These are phyloP conservation scores for Beauveria asiatica DNA, from an alignment of 2,329 filamentous ascomycete genomes.

Conservation along the genomic window DNA sequence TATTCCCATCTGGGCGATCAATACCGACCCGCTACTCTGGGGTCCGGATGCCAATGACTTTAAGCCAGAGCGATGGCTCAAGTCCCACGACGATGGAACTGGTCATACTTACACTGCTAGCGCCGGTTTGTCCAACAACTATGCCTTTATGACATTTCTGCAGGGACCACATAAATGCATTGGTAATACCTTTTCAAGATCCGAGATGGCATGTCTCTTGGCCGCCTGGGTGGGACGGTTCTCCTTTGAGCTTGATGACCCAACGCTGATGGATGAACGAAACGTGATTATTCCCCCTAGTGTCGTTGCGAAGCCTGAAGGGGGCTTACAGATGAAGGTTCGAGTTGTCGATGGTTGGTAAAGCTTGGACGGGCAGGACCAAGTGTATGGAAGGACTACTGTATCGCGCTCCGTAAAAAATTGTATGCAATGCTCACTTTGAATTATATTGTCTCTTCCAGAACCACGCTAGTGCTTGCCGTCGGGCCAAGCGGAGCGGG, in stretches of 20 bases:
- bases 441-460: too few relatives aligned
- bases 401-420: too few relatives aligned
- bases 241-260: slow-evolving; percentile 47
- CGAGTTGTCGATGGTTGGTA: slow-evolving; percentile 11
- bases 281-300: neutral
- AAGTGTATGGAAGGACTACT: too few relatives aligned
- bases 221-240: slow-evolving; percentile 72
- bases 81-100: slow-evolving; percentile 11
- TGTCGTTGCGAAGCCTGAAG: slow-evolving; percentile 1
- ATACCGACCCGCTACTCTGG: slow-evolving; percentile 26
- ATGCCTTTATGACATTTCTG: slow-evolving; percentile 71
- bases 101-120: neutral
- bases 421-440: too few relatives aligned
- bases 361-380: neutral
- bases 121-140: slow-evolving; percentile 62
- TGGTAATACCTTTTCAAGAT: slow-evolving; percentile 68
- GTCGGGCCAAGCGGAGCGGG: too few relatives aligned
- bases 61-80: slow-evolving; percentile 29
- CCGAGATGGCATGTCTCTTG: slow-evolving; percentile 77
- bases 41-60: slow-evolving; percentile 27
- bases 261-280: slow-evolving; percentile 43
- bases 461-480: too few relatives aligned
- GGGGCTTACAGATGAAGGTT: slow-evolving; percentile 6
- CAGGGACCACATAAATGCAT: slow-evolving; percentile 84
- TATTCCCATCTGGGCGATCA: slow-evolving; percentile 22